Evolutionary conservation across 148 eudicot genomes (phyloP).

Genomic region (Fallopia convolvulus): DNA sequence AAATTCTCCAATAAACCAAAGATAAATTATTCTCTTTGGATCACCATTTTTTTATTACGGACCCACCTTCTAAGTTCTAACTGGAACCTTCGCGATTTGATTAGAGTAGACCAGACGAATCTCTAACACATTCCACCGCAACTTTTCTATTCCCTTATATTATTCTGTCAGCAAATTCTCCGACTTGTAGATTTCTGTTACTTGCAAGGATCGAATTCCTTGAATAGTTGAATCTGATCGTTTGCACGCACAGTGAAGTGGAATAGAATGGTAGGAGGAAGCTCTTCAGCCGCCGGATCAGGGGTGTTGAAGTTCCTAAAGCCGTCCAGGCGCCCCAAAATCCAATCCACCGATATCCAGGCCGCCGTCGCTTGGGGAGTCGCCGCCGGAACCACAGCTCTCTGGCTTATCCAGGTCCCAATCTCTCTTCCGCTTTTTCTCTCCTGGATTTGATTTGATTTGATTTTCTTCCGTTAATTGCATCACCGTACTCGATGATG

Average conservation of each 20-base stretch:
- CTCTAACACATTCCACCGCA: not conserved
- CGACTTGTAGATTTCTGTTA: not conserved
- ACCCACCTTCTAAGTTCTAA: no score
- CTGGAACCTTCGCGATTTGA: not conserved
- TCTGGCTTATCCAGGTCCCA: conserved; percentile 64
- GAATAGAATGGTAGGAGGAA: not conserved
- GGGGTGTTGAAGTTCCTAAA: conserved; percentile 33
- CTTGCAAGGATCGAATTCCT: not conserved
- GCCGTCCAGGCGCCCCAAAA: conserved; percentile 25
- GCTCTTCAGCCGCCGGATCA: conserved; percentile 11
- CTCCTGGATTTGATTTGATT: not conserved
- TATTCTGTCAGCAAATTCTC: not conserved
- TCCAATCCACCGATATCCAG: conserved; percentile 40
- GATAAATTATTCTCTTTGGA: no score
- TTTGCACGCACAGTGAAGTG: not conserved
- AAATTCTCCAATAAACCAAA: no score
- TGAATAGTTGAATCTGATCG: no score
- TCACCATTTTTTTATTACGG: no score
- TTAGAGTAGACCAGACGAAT: not conserved
- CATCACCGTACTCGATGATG: conserved; percentile 7
- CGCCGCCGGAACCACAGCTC: conserved; percentile 47
- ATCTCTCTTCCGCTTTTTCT: conserved; percentile 19
- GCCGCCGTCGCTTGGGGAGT: conserved; percentile 79
- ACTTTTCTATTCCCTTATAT: not conserved
- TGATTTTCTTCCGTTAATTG: conserved; percentile 17